These are phyloP conservation scores for Gaeumannomyces tritici DNA, from an alignment of 2,329 filamentous ascomycete species.

Conservation along the genomic window DNA sequence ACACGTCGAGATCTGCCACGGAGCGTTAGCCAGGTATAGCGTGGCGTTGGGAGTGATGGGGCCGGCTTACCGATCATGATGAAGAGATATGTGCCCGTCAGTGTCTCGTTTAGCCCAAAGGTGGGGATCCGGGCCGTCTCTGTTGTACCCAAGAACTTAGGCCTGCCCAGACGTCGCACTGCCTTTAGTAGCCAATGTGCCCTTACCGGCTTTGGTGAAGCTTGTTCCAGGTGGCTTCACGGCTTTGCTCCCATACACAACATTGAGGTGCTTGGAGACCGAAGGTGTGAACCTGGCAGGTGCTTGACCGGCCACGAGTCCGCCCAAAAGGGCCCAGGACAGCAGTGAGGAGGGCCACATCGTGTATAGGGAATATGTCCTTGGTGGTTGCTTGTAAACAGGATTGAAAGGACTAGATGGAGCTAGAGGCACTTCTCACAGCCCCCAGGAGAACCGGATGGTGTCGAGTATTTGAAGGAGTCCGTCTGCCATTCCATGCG, in stretches of 20 bases:
- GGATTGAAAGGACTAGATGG: too few relatives aligned
- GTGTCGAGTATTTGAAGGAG: not conserved
- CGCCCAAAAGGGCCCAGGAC: slow-evolving; percentile 5
- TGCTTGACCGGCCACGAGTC: slow-evolving; percentile 11
- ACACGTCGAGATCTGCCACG: slow-evolving; percentile 14
- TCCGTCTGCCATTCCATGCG: not conserved
- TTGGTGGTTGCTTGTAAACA: too few relatives aligned
- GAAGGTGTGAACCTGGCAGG: slow-evolving; percentile 14
- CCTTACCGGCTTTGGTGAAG: slow-evolving; percentile 13
- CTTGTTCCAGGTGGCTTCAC: slow-evolving; percentile 12
- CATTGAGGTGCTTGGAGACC: slow-evolving; percentile 11
- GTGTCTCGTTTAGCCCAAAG: slow-evolving; percentile 13
- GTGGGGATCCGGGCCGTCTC: slow-evolving; percentile 15
- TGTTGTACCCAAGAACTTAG: not conserved
- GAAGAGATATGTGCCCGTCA: slow-evolving; percentile 15
- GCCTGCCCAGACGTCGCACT: not conserved
- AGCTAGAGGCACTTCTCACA: too few relatives aligned
- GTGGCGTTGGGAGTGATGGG: not conserved
- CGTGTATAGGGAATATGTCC: not conserved
- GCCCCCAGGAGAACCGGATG: too few relatives aligned
- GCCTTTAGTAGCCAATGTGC: not conserved
- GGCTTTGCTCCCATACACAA: slow-evolving; percentile 15
- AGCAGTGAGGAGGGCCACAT: slow-evolving; percentile 2
- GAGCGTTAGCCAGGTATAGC: not conserved
- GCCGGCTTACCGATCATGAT: slow-evolving; percentile 14